Evolutionary conservation across 495 filamentous ascomycete genomes (phyloP).

Genomic region (Astrothelium macrocarpum): DNA sequence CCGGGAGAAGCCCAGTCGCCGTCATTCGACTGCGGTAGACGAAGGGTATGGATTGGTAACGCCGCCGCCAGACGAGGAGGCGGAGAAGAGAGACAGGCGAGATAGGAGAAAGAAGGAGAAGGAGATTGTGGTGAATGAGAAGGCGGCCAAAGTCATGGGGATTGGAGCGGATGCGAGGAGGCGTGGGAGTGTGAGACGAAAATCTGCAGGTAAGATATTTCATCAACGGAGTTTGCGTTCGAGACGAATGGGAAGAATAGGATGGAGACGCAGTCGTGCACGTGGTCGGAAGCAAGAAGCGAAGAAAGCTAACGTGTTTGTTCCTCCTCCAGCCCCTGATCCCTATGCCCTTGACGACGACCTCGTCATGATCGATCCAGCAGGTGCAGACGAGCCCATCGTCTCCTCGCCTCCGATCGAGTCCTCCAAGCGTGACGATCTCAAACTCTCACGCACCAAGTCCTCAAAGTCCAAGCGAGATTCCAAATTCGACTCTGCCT

Average conservation of each 20-base stretch:
- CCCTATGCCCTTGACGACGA: constrained; percentile 53
- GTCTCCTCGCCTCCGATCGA: constrained; percentile 13
- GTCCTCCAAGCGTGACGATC: neutral
- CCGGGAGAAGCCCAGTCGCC: constrained; percentile 37
- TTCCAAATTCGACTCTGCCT: constrained; percentile 20
- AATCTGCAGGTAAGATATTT: constrained; percentile 28
- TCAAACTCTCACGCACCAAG: constrained; percentile 5
- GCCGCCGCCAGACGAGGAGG: constrained; percentile 41
- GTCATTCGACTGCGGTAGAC: constrained; percentile 40
- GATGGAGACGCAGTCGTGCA: neutral
- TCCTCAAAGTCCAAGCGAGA: constrained; percentile 18
- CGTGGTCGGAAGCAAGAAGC: neutral
- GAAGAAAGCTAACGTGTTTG: constrained; percentile 16
- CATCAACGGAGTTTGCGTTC: constrained; percentile 21
- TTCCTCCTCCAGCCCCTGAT: constrained; percentile 40
- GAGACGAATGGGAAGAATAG: neutral
- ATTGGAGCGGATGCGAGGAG: constrained; percentile 24
- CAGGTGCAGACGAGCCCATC: constrained; percentile 30
- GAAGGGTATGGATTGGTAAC: constrained; percentile 42
- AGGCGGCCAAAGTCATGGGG: constrained; percentile 54
- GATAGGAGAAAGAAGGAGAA: constrained; percentile 10
- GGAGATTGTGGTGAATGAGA: constrained; percentile 38
- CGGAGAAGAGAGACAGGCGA: neutral
- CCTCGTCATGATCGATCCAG: constrained; percentile 44
- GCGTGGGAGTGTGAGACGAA: constrained; percentile 7